Base-by-base conservation (phyloP, 371 early-diverging fungal species). In the Zopfochytrium polystomum region DNA sequence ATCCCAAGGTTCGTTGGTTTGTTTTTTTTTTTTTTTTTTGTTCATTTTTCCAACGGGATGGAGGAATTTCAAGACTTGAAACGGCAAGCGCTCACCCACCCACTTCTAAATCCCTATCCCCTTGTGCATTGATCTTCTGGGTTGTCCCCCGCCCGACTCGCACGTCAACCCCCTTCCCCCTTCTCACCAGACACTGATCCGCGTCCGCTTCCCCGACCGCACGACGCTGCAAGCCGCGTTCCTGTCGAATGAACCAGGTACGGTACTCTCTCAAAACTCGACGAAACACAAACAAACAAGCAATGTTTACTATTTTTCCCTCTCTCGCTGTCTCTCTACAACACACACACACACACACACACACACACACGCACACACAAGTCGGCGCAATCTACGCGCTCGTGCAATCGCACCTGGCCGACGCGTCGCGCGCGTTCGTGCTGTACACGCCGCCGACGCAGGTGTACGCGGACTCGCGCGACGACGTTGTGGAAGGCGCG, bases 171-270 rank as follows among this genome's bases (percentile, higher is more conserved):
- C n/a, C n/a, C n/a, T n/a, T n/a, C n/a, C n/a, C n/a, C n/a, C n/a
- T n/a, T n/a, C n/a, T n/a, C n/a, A n/a, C 20, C 42, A 68, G 73
- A 80, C 84, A 2, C 43, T 73, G 62, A 69, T 85, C 23, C 74
- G 86, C 0, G 75, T 85, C 29, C 66, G 82, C 31, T 81, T 84
- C 56, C 80, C 82, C 4, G 82, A 84, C 62, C 67, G 62, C 34
- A 52, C 55, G 13, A 73, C 70, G 23, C 45, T 84, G 13, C 80
- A 84, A 60, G 75, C 74, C 1, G 63, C 77, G 4, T 85, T 84
- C 53, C 49, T 65, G 15, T 74, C 80, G 0, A 34, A 58, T 0
- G 82, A 74, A n/a, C 30, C 62, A 27, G 68, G 76, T 52, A 45
- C 34, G 52, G 61, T 47, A 7, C 7, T 38, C 7, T 18, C 38